These are phyloP conservation scores for Aspergillus pseudoterreus DNA, from an alignment of 2,329 filamentous ascomycete species.

Conservation along the genomic window DNA sequence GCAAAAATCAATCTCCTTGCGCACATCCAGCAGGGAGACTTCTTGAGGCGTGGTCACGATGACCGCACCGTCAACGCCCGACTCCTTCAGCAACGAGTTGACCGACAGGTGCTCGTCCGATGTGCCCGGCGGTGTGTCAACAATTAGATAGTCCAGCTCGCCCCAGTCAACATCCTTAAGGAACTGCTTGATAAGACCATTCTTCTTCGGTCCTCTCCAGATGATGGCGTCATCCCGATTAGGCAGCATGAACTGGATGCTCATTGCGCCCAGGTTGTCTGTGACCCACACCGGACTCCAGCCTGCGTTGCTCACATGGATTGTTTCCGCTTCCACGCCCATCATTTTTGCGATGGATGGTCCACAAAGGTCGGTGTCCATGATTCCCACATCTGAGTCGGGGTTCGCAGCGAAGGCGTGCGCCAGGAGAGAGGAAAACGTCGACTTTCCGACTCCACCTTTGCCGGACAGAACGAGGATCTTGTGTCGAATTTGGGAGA, in stretches of 20 bases:
- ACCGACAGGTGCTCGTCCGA: conserved; percentile 94
- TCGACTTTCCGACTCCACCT: conserved; percentile 94
- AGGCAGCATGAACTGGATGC: conserved; percentile 96
- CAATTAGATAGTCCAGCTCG: conserved; percentile 84
- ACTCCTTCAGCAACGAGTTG: conserved; percentile 85
- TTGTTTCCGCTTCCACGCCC: conserved; percentile 89
- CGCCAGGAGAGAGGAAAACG: conserved; percentile 81
- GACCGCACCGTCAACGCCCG: conserved; percentile 88
- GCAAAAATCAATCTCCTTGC: conserved; percentile 98
- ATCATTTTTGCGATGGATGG: conserved; percentile 98
- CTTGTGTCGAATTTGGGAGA: conserved; percentile 82
- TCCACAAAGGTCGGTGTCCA: conserved; percentile 98
- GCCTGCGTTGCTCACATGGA: conserved; percentile 82
- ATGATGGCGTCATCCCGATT: conserved; percentile 93
- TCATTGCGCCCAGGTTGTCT: conserved; percentile 95
- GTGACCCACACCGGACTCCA: conserved; percentile 96
- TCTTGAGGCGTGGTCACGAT: conserved; percentile 95
- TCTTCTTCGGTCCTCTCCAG: conserved; percentile 98
- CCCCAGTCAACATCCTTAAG: conserved; percentile 98
- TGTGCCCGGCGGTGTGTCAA: conserved; percentile 94
- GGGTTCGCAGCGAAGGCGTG: conserved; percentile 84
- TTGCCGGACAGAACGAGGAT: conserved; percentile 91
- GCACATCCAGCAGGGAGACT: conserved; percentile 83
- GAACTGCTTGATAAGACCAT: conserved; percentile 96
- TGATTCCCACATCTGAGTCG: conserved; percentile 78